Evolutionary conservation across 805 yeast genomes (phyloP).

Genomic region (Brettanomyces naardenensis): DNA sequence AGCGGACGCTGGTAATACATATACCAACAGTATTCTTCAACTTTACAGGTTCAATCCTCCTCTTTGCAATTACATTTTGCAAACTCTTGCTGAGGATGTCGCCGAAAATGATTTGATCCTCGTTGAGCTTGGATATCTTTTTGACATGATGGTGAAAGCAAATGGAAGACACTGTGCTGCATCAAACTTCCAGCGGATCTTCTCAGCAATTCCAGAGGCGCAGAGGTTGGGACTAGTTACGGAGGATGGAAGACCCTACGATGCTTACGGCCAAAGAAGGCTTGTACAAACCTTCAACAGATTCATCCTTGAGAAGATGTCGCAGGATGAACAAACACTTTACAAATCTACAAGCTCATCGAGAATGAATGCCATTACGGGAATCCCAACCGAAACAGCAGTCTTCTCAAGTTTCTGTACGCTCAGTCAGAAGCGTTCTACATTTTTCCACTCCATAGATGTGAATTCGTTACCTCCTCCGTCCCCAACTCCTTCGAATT

Average conservation of each 20-base stretch:
- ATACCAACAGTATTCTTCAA: constrained; percentile 73
- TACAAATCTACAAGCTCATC: constrained; percentile 12
- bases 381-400: constrained; percentile 35
- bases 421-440: constrained; percentile 26
- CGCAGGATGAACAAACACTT: constrained; percentile 39
- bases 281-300: constrained; percentile 48
- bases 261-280: constrained; percentile 35
- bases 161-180: constrained; percentile 74
- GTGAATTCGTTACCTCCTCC: constrained; percentile 31
- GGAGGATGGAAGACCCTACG: constrained; percentile 36
- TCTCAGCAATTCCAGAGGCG: constrained; percentile 44
- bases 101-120: constrained; percentile 44
- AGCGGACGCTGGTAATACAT: constrained; percentile 72
- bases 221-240: constrained; percentile 43
- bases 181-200: constrained; percentile 59
- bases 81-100: constrained; percentile 46
- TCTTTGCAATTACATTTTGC: constrained; percentile 56
- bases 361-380: constrained; percentile 27
- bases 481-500: constrained; percentile 17
- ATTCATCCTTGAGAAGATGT: constrained; percentile 47
- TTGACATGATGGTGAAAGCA: constrained; percentile 86
- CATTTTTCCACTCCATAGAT: constrained; percentile 35
- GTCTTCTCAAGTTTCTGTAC: constrained; percentile 34
- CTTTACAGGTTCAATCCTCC: constrained; percentile 71
- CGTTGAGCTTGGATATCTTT: constrained; percentile 80